A percentile compares a stretch with the other conserved stretches of the same genome.
Evolutionary conservation across 2,329 filamentous ascomycete species (phyloP).

Genomic region (Elsinoe perseae): DNA sequence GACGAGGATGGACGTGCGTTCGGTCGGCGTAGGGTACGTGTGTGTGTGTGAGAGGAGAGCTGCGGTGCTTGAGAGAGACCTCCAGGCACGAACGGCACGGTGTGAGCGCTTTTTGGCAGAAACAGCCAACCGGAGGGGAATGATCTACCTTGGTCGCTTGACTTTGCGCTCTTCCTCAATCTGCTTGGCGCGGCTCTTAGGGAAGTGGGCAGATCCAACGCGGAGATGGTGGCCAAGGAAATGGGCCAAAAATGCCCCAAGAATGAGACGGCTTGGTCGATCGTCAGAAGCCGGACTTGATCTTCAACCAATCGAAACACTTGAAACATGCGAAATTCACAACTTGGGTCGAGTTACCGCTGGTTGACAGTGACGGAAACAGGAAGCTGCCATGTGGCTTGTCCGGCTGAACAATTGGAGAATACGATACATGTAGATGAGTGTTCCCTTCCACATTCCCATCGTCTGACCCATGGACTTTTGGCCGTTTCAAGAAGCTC

Average conservation of each 20-base stretch:
- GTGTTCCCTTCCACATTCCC: background rate
- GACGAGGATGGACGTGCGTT: conserved; percentile 5
- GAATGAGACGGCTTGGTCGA: background rate
- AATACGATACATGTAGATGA: background rate
- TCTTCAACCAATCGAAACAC: background rate
- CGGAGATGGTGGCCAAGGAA: background rate
- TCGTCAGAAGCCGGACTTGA: background rate
- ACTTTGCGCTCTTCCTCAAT: background rate
- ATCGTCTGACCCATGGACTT: background rate
- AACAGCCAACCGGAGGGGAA: background rate
- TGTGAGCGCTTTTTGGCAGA: background rate
- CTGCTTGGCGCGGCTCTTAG: conserved; percentile 3
- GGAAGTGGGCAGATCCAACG: background rate
- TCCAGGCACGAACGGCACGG: conserved; percentile 2
- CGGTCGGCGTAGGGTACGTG: conserved; percentile 3
- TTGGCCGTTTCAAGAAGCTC: background rate
- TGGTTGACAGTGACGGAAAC: conserved; percentile 1
- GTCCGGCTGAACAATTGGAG: background rate
- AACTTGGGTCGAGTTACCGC: background rate
- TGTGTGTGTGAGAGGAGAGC: background rate
- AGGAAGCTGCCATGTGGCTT: conserved; percentile 7
- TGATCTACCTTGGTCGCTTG: conserved; percentile 3
- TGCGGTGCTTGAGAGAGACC: background rate
- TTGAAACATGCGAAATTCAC: conserved; percentile 1
- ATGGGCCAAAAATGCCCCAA: no score